Conservation (phyloP, 495 filamentous ascomycete species). For the Aspergillus egyptiacus region DNA sequence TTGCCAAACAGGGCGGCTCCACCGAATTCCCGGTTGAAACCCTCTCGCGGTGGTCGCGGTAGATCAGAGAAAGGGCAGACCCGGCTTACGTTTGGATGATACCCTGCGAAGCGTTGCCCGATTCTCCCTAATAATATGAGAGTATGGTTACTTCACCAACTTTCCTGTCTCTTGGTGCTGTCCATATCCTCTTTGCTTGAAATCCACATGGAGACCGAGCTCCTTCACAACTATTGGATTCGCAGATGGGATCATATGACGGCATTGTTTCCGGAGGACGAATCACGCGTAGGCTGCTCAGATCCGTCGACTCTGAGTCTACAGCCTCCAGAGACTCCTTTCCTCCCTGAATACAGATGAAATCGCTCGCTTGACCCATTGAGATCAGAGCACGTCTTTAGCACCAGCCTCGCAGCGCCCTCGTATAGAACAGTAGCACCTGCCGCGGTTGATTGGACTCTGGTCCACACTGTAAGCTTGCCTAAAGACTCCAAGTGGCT, state of each 20-base stretch:
- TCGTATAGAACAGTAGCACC: not conserved
- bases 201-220: too few relatives aligned
- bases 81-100: conserved; percentile 60
- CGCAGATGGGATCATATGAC: too few relatives aligned
- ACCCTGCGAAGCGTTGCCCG: not conserved
- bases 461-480: not conserved
- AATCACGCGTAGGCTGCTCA: too few relatives aligned
- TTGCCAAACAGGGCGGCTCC: conserved; percentile 19
- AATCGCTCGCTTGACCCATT: not conserved
- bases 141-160: too few relatives aligned
- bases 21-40: conserved; percentile 28
- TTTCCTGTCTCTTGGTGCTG: too few relatives aligned
- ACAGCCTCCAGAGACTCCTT: too few relatives aligned
- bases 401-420: not conserved
- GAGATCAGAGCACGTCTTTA: not conserved
- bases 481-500: not conserved
- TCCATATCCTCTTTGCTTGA: too few relatives aligned
- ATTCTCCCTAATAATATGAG: too few relatives aligned
- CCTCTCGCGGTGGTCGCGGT: conserved; percentile 26
- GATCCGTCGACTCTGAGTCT: too few relatives aligned
- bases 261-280: too few relatives aligned
- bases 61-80: conserved; percentile 74
- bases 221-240: too few relatives aligned
- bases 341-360: too few relatives aligned
- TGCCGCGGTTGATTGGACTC: not conserved